These are phyloP conservation scores for Euryodendron excelsum DNA, from an alignment of 148 eudicot species.

Conservation along the genomic window DNA sequence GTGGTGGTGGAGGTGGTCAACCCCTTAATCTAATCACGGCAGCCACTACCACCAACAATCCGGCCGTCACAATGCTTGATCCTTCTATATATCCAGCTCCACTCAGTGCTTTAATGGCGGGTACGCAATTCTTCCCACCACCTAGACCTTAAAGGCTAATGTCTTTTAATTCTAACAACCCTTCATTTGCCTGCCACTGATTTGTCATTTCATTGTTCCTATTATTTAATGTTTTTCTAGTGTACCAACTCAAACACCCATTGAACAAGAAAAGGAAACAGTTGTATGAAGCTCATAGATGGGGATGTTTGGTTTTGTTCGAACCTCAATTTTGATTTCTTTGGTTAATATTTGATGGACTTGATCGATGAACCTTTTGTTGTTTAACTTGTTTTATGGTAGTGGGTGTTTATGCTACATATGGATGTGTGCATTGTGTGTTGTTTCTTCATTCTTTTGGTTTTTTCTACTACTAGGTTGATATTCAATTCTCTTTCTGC, in stretches of 20 bases:
- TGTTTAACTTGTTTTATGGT: neutral
- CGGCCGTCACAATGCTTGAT: conserved; percentile 30
- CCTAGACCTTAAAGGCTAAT: conserved; percentile 53
- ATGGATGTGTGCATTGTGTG: conserved; percentile 39
- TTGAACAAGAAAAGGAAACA: conserved; percentile 7
- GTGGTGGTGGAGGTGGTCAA: conserved; percentile 20
- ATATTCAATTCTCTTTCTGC: conserved; percentile 34
- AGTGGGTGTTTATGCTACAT: conserved; percentile 29
- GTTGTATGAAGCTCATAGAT: too few relatives aligned
- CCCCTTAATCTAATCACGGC: conserved; percentile 30
- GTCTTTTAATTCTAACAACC: neutral
- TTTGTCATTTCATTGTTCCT: neutral
- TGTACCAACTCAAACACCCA: neutral
- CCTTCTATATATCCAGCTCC: conserved; percentile 57
- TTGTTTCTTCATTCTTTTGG: conserved; percentile 4
- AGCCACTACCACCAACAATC: conserved; percentile 15
- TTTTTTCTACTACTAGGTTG: conserved; percentile 18
- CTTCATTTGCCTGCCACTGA: neutral
- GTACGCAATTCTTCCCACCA: conserved; percentile 93
- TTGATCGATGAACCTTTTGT: neutral
- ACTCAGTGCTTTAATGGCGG: conserved; percentile 73
- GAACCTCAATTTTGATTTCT: conserved; percentile 16
- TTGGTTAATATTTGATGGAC: neutral
- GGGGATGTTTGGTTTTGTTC: conserved; percentile 4
- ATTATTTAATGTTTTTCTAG: neutral